phyloP scores from a whole-genome alignment of 1,139 yeast genomes.

The Lodderomyces parapsilosis region DNA sequence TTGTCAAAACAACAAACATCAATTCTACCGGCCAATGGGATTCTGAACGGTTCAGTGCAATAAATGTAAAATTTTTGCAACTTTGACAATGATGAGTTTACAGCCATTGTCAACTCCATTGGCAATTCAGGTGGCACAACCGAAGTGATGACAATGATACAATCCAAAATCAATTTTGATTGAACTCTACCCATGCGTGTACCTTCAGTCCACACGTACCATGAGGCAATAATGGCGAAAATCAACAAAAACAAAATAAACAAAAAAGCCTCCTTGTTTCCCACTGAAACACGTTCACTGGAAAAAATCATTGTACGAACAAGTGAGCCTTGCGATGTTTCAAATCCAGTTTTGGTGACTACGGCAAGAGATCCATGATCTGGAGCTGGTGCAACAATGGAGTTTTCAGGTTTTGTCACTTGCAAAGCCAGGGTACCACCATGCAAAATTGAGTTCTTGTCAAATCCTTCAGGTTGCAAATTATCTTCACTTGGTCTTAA shows the following conservation, averaged over 20 bases:
- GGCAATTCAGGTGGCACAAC: constrained; percentile 99
- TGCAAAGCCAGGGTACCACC: constrained; percentile 98
- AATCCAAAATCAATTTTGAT: constrained; percentile 88
- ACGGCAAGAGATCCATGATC: constrained; percentile 91
- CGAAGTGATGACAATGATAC: constrained; percentile 92
- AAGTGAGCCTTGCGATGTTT: constrained; percentile 95
- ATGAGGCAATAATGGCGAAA: constrained; percentile 93
- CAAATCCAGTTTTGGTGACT: constrained; percentile 93
- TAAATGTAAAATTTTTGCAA: constrained; percentile 83
- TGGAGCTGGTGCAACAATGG: constrained; percentile 63
- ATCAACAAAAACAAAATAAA: constrained; percentile 85
- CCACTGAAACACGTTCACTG: constrained; percentile 94
- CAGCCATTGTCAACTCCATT: constrained; percentile 99
- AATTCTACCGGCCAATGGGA: constrained; percentile 96
- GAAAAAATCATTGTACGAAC: constrained; percentile 98
- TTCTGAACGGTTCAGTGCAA: constrained; percentile 98
- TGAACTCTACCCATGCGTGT: constrained; percentile 93
- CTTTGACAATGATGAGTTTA: constrained; percentile 85
- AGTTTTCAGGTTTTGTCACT: constrained; percentile 65
- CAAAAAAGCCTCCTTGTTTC: constrained; percentile 90
- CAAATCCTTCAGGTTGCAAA: constrained; percentile 76
- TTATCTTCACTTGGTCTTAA: constrained; percentile 73
- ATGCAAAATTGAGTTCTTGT: constrained; percentile 83
- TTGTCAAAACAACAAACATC: constrained; percentile 98
- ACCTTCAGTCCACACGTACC: constrained; percentile 99